Conservation (phyloP, 768 basidiomycete genomes). For the Russula virescens region DNA sequence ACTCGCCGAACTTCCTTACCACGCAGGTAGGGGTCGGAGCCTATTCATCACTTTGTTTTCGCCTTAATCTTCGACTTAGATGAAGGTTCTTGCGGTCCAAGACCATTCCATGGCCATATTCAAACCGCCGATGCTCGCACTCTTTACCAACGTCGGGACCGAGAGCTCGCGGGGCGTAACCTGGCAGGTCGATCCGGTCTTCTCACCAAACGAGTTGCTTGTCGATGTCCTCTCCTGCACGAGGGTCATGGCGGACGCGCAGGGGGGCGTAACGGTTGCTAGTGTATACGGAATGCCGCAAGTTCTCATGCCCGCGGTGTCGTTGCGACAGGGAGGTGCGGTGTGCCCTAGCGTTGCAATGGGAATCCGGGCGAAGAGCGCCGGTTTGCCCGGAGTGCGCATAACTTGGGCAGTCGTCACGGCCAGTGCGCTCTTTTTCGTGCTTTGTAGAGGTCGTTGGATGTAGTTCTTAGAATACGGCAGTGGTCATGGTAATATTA, state of each 20-base stretch:
- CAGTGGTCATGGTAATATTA: neutral
- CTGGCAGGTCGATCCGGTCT: conserved; percentile 44
- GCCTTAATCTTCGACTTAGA: conserved; percentile 29
- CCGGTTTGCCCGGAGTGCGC: conserved; percentile 2
- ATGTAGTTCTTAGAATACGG: neutral
- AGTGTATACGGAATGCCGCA: conserved; percentile 43
- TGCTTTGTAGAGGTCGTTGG: conserved; percentile 11
- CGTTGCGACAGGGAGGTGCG: conserved; percentile 27
- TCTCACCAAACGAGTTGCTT: conserved; percentile 37
- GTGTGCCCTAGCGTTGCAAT: conserved; percentile 26
- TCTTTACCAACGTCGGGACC: conserved; percentile 51
- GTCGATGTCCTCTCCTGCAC: conserved; percentile 52
- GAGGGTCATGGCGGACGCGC: conserved; percentile 32
- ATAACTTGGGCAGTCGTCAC: conserved; percentile 16
- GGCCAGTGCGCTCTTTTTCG: conserved; percentile 15
- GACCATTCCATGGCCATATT: conserved; percentile 42
- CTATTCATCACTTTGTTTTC: neutral
- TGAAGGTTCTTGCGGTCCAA: conserved; percentile 41
- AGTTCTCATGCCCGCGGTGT: conserved; percentile 34
- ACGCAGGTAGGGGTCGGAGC: conserved; percentile 36
- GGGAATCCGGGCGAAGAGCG: conserved; percentile 16
- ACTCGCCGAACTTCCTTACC: conserved; percentile 40
- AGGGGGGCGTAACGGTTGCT: conserved; percentile 38
- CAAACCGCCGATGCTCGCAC: conserved; percentile 51
- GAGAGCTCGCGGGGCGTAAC: conserved; percentile 28